Percentiles rank a stretch among this genome's conserved stretches.
phyloP scores from a whole-genome alignment of 1,284 basidiomycete species.

The Cerrena zonata region DNA sequence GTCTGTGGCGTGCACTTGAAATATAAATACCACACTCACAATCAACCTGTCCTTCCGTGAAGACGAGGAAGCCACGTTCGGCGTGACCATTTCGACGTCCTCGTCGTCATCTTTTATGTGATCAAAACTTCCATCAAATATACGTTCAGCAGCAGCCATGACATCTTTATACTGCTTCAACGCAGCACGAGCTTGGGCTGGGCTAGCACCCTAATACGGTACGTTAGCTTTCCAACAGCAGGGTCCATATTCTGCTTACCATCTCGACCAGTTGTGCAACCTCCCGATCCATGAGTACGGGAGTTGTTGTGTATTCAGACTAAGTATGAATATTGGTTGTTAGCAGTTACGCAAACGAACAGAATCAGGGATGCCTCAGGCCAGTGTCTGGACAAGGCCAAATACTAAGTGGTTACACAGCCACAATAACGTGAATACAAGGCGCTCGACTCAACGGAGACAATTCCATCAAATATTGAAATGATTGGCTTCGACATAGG shows the following conservation, averaged over 20 bases:
- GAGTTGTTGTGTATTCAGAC: no score
- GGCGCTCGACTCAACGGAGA: no score
- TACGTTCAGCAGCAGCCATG: slow-evolving; percentile 82
- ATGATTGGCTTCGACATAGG: no score
- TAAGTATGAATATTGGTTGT: no score
- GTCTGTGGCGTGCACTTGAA: slow-evolving; percentile 1
- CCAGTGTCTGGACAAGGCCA: no score
- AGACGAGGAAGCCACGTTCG: no score
- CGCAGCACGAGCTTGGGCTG: slow-evolving; percentile 72
- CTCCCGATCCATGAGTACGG: slow-evolving; percentile 32
- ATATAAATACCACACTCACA: slow-evolving; percentile 20
- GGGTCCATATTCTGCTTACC: slow-evolving; percentile 18
- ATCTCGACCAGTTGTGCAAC: slow-evolving; percentile 35
- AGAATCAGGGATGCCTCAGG: no score
- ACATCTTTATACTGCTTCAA: slow-evolving; percentile 75
- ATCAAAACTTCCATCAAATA: slow-evolving; percentile 78
- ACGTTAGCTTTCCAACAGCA: neutral
- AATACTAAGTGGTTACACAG: no score
- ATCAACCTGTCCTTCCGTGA: slow-evolving; percentile 18
- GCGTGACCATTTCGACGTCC: slow-evolving; percentile 24
- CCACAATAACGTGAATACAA: no score
- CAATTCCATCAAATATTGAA: no score
- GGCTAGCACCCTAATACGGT: slow-evolving; percentile 62
- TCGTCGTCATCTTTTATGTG: slow-evolving; percentile 55
- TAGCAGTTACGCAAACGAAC: no score